These are phyloP conservation scores for Fragilariopsis cylindrus DNA, from an alignment of 108 stramenopile genomes.

Conservation along the genomic window DNA sequence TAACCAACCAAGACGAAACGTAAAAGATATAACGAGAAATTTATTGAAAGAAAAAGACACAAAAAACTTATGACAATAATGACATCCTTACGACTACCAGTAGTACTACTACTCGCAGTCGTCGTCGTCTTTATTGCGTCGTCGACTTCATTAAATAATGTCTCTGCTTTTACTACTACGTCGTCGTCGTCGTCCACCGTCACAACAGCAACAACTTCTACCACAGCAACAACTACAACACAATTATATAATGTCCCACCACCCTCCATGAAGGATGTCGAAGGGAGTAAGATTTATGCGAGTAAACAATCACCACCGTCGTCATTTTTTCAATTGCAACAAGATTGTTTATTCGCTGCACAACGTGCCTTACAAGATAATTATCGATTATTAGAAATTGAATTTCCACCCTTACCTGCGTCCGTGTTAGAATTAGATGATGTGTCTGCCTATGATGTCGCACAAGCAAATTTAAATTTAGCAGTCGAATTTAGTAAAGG, in stretches of 20 bases:
- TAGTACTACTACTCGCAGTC: no score
- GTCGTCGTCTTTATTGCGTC: no score
- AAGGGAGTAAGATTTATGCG: constrained; percentile 55
- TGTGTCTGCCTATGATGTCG: constrained; percentile 90
- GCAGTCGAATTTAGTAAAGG: constrained; percentile 83
- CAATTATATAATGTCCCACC: constrained; percentile 46
- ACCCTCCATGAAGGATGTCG: constrained; percentile 43
- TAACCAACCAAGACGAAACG: no score
- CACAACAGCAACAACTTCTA: no score
- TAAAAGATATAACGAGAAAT: no score
- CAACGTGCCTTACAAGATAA: constrained; percentile 77
- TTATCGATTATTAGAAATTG: constrained; percentile 83
- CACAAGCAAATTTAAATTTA: constrained; percentile 88
- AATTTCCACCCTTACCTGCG: constrained; percentile 91
- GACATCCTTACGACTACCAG: no score
- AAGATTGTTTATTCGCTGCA: constrained; percentile 61
- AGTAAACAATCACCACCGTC: constrained; percentile 59
- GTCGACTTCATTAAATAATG: no score
- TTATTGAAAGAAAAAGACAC: no score
- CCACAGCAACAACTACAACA: no score
- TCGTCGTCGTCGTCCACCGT: no score
- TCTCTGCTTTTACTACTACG: no score
- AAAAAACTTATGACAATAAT: no score
- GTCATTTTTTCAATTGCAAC: constrained; percentile 77
- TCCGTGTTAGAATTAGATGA: constrained; percentile 90